Base-by-base conservation (phyloP, 2,329 filamentous ascomycete genomes). In the Samsoniella hepiali region DNA sequence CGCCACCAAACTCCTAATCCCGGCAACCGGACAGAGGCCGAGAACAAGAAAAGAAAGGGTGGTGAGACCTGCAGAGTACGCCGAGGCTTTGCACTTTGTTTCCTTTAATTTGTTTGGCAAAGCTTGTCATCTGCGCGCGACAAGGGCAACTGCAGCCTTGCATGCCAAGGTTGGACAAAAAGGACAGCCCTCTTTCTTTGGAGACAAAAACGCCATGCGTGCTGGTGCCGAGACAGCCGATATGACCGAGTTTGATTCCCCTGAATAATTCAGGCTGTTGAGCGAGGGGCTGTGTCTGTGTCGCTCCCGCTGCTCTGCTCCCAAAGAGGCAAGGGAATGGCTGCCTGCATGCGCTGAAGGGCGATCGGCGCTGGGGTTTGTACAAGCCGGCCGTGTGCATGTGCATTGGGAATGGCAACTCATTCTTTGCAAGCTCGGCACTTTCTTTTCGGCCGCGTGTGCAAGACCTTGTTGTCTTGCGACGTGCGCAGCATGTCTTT, bases 301-400 rank as follows among this genome's bases (percentile, higher is more conserved):
- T 15, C 38, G 5, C 38, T 15, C 38, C 13, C 10, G 13, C 7
- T 40, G 38, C 13, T 40, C 38, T 40, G 38, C 38, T 13, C 50
- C 31, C 13, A 17, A 34, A 34, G 5, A 34, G 49, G 49, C 29
- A 22, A 36, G 11, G 47, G n/a, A 15, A 8, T n/a, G 47, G 47
- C 27, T 53, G 31, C 31, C 31, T 53, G 50, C 50, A 51, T 15
- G 29, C 47, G 32, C 15, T 36, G 50, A 29, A 56, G 27, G 53
- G 53, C n/a, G 53, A 56, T 56, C 53, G 27, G 17, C 27, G 53
- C 53, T 32, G 36, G 53, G 38, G 44, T 56, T 56, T 44, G 34
- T 42, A 29, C 11, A 44, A n/a, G 27, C 47, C 9, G n/a, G 27
- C 29, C 29, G 13, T 32, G 47, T 55, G 10, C 36, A 56, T 31